phyloP scores from a whole-genome alignment of 345 rosid genomes.

The Aquilaria sinensis region DNA sequence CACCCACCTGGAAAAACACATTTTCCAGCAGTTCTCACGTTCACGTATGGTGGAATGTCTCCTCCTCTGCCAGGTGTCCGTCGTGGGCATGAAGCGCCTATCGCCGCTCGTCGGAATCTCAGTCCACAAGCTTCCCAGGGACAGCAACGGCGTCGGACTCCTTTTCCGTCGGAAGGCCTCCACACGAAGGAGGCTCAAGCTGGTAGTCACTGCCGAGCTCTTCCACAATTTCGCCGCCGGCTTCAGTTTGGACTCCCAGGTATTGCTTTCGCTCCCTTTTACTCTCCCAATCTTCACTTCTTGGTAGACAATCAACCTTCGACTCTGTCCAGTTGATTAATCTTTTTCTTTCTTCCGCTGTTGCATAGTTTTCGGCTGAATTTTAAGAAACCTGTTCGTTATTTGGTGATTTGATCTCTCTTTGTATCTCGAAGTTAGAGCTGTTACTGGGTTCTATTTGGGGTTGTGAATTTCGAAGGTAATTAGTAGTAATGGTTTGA shows the following conservation, averaged over 20 bases:
- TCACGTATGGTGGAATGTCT: conserved; percentile 50
- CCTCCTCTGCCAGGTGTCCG: conserved; percentile 38
- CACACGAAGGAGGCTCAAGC: conserved; percentile 32
- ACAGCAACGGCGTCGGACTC: conserved; percentile 21
- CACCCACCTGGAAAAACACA: too few species aligned
- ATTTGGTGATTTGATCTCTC: conserved; percentile 1
- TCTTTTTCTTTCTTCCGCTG: background rate
- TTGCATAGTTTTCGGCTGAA: background rate
- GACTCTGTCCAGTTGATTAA: background rate
- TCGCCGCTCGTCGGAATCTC: conserved; percentile 45
- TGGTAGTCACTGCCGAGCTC: conserved; percentile 51
- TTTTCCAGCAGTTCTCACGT: background rate
- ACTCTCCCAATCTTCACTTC: background rate
- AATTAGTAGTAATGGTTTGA: too few species aligned
- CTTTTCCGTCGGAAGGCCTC: conserved; percentile 29
- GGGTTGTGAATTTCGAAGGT: too few species aligned
- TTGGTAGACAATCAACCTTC: background rate
- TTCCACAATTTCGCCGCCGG: conserved; percentile 49
- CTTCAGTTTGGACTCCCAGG: conserved; percentile 79
- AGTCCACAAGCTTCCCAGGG: conserved; percentile 22
- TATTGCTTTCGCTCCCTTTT: conserved; percentile 13
- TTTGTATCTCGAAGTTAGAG: background rate
- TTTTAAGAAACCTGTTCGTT: conserved; percentile 10
- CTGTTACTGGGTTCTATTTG: background rate
- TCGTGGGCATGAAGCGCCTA: conserved; percentile 35